A percentile compares a stretch with the other conserved stretches of the same genome.
Evolutionary conservation across 2,329 filamentous ascomycete genomes (phyloP).

Genomic region (Bimuria novae-zelandiae): DNA sequence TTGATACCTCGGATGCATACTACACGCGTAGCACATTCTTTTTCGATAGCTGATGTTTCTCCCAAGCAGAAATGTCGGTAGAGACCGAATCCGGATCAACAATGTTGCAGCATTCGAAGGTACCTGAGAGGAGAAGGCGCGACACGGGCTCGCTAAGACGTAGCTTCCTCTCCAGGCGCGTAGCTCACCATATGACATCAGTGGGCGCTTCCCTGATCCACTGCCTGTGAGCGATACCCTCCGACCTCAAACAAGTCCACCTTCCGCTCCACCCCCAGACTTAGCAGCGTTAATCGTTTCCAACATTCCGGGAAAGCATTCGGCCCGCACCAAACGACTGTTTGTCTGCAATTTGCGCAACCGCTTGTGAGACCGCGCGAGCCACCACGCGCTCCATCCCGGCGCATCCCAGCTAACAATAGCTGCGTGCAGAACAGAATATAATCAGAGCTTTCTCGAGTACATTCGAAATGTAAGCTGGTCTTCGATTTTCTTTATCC

Average conservation of each 20-base stretch:
- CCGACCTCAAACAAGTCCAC: slow-evolving; percentile 23
- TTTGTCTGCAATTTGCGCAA: slow-evolving; percentile 15
- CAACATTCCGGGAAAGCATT: slow-evolving; percentile 14
- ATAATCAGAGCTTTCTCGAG: slow-evolving; percentile 16
- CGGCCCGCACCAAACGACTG: slow-evolving; percentile 2
- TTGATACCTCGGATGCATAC: too few relatives aligned
- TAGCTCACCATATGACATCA: slow-evolving; percentile 24
- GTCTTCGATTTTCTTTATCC: too few relatives aligned
- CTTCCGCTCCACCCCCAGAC: slow-evolving; percentile 11
- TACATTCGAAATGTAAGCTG: slow-evolving; percentile 40
- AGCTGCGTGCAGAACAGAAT: slow-evolving; percentile 19
- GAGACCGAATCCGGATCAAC: too few relatives aligned
- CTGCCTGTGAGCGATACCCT: slow-evolving; percentile 20
- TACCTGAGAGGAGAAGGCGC: background rate
- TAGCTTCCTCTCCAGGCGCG: background rate
- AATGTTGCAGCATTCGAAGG: too few relatives aligned
- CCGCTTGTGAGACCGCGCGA: slow-evolving; percentile 24
- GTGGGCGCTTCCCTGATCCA: slow-evolving; percentile 24
- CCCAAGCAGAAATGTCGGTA: too few relatives aligned
- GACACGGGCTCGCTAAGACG: background rate
- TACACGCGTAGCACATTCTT: too few relatives aligned
- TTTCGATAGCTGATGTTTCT: too few relatives aligned
- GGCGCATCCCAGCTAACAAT: slow-evolving; percentile 28
- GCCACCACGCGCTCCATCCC: slow-evolving; percentile 9
- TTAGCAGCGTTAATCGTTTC: slow-evolving; percentile 28